These are phyloP conservation scores for Vinca minor DNA, from an alignment of 257 asterid species.

Conservation along the genomic window DNA sequence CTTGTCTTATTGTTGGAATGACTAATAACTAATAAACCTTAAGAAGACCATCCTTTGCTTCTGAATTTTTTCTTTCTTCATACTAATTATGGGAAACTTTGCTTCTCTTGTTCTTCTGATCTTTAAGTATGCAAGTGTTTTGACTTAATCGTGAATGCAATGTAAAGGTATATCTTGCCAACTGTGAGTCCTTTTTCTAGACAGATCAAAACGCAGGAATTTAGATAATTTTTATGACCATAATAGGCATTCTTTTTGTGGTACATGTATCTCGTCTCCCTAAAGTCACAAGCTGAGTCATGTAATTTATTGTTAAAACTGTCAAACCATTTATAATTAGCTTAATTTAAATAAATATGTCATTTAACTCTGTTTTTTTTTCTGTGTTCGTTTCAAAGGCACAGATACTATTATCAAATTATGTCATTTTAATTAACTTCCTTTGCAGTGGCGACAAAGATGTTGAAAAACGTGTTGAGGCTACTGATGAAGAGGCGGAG, in stretches of 20 bases:
- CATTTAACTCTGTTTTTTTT: neutral
- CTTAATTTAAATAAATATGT: neutral
- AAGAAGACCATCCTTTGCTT: neutral
- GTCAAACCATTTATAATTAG: neutral
- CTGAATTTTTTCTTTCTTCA: neutral
- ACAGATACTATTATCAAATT: too few species aligned
- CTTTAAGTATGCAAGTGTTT: neutral
- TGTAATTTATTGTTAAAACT: neutral
- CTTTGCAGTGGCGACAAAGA: constrained; percentile 46
- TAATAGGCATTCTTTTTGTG: neutral
- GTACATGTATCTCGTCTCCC: neutral
- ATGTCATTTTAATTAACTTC: neutral
- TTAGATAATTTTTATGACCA: neutral
- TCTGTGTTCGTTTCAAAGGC: neutral
- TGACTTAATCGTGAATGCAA: neutral
- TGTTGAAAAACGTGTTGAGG: constrained; percentile 31
- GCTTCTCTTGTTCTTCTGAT: neutral
- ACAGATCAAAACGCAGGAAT: too few species aligned
- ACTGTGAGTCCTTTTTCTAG: too few species aligned
- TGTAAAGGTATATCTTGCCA: neutral
- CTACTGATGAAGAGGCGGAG: constrained; percentile 39
- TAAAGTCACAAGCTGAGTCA: too few species aligned
- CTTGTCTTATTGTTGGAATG: neutral
- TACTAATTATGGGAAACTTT: neutral
- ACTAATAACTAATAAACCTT: neutral